These are phyloP conservation scores for Boletus reticuloceps DNA, from an alignment of 768 basidiomycete species.

Conservation along the genomic window DNA sequence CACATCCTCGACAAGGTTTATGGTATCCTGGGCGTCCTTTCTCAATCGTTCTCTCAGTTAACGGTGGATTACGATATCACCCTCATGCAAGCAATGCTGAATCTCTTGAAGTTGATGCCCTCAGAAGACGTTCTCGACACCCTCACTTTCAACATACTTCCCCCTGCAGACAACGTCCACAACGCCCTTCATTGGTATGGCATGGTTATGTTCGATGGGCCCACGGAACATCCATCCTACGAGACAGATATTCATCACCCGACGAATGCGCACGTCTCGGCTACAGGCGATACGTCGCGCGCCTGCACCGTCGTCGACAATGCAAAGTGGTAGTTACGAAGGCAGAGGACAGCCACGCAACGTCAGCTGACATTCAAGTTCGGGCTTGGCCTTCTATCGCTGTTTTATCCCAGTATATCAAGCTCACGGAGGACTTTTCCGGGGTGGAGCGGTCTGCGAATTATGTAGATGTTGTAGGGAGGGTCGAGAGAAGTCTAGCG, in stretches of 20 bases:
- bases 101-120: conserved; percentile 9
- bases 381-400: neutral
- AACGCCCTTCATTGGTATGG: conserved; percentile 6
- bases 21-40: conserved; percentile 8
- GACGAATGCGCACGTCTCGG: neutral
- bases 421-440: conserved; percentile 2
- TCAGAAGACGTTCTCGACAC: conserved; percentile 9
- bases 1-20: conserved; percentile 5
- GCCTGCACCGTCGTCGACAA: neutral
- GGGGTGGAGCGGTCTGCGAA: neutral
- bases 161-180: neutral
- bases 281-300: neutral
- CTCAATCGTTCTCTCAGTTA: neutral
- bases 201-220: conserved; percentile 3
- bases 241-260: conserved; percentile 4
- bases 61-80: neutral
- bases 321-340: conserved; percentile 4
- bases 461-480: neutral
- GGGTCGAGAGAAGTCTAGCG: conserved; percentile 4
- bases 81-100: neutral
- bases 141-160: conserved; percentile 7
- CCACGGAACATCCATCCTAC: conserved; percentile 12
- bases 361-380: neutral
- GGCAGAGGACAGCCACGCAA: neutral
- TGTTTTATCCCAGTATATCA: neutral